These are phyloP conservation scores for Meyerozyma guilliermondii DNA, from an alignment of 1,139 yeast species.

Conservation along the genomic window DNA sequence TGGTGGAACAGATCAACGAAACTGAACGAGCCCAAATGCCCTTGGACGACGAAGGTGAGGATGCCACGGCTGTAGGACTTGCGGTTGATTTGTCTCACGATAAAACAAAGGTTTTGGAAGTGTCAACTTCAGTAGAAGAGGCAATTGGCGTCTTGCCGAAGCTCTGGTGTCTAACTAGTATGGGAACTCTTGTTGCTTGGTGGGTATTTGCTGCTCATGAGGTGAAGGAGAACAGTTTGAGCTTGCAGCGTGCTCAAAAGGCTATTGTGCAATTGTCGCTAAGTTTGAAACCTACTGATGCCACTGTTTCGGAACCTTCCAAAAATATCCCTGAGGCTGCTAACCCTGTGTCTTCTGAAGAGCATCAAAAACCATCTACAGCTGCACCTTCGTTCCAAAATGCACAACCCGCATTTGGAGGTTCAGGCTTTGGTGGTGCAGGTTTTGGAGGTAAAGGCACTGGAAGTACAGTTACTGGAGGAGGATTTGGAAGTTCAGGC, in stretches of 20 bases:
- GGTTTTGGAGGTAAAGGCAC: neutral
- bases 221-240: conserved; percentile 25
- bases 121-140: conserved; percentile 54
- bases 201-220: conserved; percentile 53
- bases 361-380: neutral
- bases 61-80: conserved; percentile 67
- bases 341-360: neutral
- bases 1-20: conserved; percentile 36
- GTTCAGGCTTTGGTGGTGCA: neutral
- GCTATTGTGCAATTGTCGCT: neutral
- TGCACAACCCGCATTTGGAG: neutral
- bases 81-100: conserved; percentile 51
- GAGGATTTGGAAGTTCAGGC: too few relatives aligned
- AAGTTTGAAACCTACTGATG: too few relatives aligned
- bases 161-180: conserved; percentile 55
- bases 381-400: neutral
- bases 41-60: conserved; percentile 59
- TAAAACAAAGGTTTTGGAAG: conserved; percentile 37
- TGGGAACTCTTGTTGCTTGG: conserved; percentile 62
- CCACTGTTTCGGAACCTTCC: too few relatives aligned
- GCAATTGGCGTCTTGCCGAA: conserved; percentile 55
- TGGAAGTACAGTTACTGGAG: neutral
- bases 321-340: too few relatives aligned
- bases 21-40: conserved; percentile 70
- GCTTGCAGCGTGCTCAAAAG: conserved; percentile 16